Evolutionary conservation across 768 basidiomycete genomes (phyloP).

Genomic region (Suillus tomentosus): DNA sequence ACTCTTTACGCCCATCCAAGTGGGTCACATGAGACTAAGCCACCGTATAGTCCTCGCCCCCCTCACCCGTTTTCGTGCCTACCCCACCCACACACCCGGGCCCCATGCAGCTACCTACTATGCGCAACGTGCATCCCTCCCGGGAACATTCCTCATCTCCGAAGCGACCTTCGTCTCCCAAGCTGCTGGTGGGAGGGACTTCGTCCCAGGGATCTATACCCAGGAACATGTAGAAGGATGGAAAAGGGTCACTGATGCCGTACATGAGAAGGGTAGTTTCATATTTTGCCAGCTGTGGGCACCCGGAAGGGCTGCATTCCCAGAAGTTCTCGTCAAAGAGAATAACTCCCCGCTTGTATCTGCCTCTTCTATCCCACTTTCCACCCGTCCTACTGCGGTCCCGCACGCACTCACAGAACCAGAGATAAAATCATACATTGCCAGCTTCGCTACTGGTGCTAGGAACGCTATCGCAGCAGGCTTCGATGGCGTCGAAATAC

Average conservation of each 20-base stretch:
- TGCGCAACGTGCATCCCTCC: constrained; percentile 35
- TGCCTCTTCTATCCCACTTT: constrained; percentile 27
- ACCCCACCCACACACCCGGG: constrained; percentile 29
- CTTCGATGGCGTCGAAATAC: constrained; percentile 58
- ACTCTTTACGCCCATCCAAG: constrained; percentile 35
- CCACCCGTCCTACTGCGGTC: constrained; percentile 6
- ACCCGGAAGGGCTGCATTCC: constrained; percentile 39
- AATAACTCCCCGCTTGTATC: constrained; percentile 24
- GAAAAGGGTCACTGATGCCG: constrained; percentile 48
- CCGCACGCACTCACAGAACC: constrained; percentile 43
- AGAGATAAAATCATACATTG: constrained; percentile 49
- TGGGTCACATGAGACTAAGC: constrained; percentile 31
- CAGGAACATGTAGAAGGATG: constrained; percentile 54
- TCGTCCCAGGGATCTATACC: constrained; percentile 52
- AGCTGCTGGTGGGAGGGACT: constrained; percentile 30
- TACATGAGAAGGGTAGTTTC: constrained; percentile 44
- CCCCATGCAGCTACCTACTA: constrained; percentile 40
- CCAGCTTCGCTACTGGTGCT: constrained; percentile 49
- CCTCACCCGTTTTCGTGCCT: constrained; percentile 36
- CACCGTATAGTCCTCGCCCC: constrained; percentile 42
- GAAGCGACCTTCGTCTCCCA: constrained; percentile 46
- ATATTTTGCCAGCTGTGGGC: constrained; percentile 54
- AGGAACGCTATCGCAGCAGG: constrained; percentile 58
- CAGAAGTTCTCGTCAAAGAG: constrained; percentile 18
- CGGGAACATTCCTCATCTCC: constrained; percentile 46